These are phyloP conservation scores for Penicillium egyptiacum DNA, from an alignment of 495 filamentous ascomycete genomes.

Conservation along the genomic window DNA sequence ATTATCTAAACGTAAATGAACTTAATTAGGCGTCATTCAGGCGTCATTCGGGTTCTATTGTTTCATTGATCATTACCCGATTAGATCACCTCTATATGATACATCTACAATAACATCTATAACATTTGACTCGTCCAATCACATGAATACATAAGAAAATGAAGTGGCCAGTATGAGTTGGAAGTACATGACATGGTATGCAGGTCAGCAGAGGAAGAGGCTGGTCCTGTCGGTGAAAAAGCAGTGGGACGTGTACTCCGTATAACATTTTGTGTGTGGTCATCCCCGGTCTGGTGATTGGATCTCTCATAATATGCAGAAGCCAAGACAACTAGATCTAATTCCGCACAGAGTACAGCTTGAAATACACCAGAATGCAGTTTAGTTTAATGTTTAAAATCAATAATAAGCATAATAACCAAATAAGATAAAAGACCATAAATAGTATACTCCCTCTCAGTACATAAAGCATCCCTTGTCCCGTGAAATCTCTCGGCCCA, in stretches of 20 bases:
- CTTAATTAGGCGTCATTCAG: background rate
- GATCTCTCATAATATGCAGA: background rate
- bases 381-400: background rate
- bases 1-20: background rate
- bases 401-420: background rate
- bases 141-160: background rate
- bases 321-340: constrained; percentile 1
- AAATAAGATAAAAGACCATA: background rate
- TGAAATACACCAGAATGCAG: background rate
- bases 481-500: constrained; percentile 10
- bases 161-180: background rate
- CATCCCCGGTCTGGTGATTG: constrained; percentile 5
- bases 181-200: constrained; percentile 1
- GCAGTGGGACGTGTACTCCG: background rate
- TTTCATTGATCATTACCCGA: background rate
- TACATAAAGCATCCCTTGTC: background rate
- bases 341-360: background rate
- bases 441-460: background rate
- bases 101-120: background rate
- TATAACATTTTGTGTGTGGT: constrained; percentile 2
- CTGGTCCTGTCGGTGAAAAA: background rate
- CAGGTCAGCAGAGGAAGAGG: background rate
- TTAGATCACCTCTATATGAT: background rate
- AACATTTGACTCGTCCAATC: background rate
- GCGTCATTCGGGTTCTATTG: background rate